A percentile compares a stretch with the other conserved stretches of the same genome.
Conservation (phyloP, 805 yeast species). For the Cyberlindnera japonica region DNA sequence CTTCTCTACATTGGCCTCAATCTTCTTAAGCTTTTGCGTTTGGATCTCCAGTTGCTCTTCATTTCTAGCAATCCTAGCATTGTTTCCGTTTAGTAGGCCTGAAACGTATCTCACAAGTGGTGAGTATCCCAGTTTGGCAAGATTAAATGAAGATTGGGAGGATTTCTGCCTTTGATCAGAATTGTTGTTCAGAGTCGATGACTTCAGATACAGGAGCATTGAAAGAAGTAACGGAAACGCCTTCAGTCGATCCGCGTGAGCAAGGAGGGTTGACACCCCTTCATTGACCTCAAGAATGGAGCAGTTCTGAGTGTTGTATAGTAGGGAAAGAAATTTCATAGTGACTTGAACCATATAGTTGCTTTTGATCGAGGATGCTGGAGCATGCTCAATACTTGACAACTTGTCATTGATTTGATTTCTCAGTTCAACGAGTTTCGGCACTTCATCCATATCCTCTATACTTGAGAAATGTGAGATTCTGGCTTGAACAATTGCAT, state of each 20-base stretch:
- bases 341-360: constrained; percentile 18
- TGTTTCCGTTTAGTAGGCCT: constrained; percentile 23
- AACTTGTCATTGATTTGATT: constrained; percentile 5
- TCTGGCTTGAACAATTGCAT: constrained; percentile 16
- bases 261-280: too few relatives aligned
- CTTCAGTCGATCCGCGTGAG: constrained; percentile 18
- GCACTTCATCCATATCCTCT: constrained; percentile 1
- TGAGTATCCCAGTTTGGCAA: constrained; percentile 25
- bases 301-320: constrained; percentile 16
- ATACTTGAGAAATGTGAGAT: constrained; percentile 10
- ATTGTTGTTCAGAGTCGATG: constrained; percentile 24
- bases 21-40: constrained; percentile 18
- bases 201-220: constrained; percentile 22
- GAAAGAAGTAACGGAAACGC: constrained; percentile 22
- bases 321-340: constrained; percentile 8
- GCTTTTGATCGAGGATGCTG: constrained; percentile 4
- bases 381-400: constrained; percentile 1
- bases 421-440: constrained; percentile 8
- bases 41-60: constrained; percentile 26
- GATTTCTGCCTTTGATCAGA: constrained; percentile 29
- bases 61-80: constrained; percentile 25
- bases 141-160: constrained; percentile 26
- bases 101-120: constrained; percentile 24
- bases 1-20: constrained; percentile 5
- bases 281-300: constrained; percentile 14